These are phyloP conservation scores for Albizia julibrissin DNA, from an alignment of 306 rosid species.

Conservation along the genomic window DNA sequence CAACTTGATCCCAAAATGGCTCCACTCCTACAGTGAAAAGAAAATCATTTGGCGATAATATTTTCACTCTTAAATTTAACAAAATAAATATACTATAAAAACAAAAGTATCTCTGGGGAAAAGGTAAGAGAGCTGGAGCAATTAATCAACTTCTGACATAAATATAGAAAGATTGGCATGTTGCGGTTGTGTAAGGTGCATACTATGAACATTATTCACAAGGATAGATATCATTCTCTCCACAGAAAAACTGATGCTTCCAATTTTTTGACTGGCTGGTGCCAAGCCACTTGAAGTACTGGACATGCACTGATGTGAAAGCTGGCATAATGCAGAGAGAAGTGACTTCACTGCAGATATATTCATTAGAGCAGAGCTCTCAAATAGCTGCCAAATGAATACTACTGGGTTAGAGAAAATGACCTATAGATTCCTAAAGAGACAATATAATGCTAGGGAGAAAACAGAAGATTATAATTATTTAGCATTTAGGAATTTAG, in stretches of 20 bases:
- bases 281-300: slow-evolving; percentile 65
- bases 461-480: slow-evolving; percentile 7
- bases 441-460: slow-evolving; percentile 7
- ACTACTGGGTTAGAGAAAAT: slow-evolving; percentile 43
- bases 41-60: slow-evolving; percentile 11
- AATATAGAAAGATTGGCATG: slow-evolving; percentile 20
- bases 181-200: slow-evolving; percentile 42
- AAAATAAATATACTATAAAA: slow-evolving; percentile 11
- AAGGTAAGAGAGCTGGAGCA: slow-evolving; percentile 12
- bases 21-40: slow-evolving; percentile 69
- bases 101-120: slow-evolving; percentile 14
- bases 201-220: slow-evolving; percentile 93
- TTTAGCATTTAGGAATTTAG: no score
- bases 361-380: slow-evolving; percentile 95
- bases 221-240: slow-evolving; percentile 95
- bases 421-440: slow-evolving; percentile 15
- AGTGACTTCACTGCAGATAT: slow-evolving; percentile 90
- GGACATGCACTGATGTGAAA: slow-evolving; percentile 79
- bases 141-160: slow-evolving; percentile 24
- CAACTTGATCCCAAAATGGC: slow-evolving; percentile 93
- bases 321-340: slow-evolving; percentile 86
- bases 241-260: slow-evolving; percentile 88
- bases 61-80: slow-evolving; percentile 14
- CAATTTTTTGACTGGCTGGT: slow-evolving; percentile 80
- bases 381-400: slow-evolving; percentile 73